These are phyloP conservation scores for Apodospora peruviana DNA, from an alignment of 495 filamentous ascomycete genomes.

Conservation along the genomic window DNA sequence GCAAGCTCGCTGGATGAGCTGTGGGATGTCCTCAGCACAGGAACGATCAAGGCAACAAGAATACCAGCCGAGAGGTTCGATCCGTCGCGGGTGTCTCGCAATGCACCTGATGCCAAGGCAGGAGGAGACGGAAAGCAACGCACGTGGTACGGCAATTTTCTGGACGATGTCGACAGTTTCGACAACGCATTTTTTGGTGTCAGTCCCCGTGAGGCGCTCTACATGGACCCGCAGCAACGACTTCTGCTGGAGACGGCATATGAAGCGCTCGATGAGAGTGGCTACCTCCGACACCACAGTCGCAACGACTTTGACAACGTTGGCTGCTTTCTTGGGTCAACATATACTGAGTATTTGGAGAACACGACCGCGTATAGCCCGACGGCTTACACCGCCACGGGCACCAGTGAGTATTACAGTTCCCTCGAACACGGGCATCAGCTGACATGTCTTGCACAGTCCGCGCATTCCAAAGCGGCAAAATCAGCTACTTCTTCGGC, in stretches of 20 bases:
- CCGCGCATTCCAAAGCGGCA: constrained; percentile 72
- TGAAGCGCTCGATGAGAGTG: constrained; percentile 46
- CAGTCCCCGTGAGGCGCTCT: constrained; percentile 38
- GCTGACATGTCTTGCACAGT: constrained; percentile 14
- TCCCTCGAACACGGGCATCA: too few relatives aligned
- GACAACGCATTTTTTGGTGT: constrained; percentile 52
- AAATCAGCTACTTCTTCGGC: constrained; percentile 76
- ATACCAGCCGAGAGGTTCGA: constrained; percentile 55
- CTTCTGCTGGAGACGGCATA: constrained; percentile 45
- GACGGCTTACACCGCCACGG: constrained; percentile 77
- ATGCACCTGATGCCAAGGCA: constrained; percentile 14
- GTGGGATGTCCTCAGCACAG: constrained; percentile 26
- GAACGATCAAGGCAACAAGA: background rate
- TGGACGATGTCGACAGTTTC: constrained; percentile 24
- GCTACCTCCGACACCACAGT: constrained; percentile 33
- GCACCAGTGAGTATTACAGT: too few relatives aligned
- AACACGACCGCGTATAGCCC: constrained; percentile 71
- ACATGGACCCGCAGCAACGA: constrained; percentile 50
- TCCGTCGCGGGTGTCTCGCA: constrained; percentile 7
- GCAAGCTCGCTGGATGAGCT: constrained; percentile 36
- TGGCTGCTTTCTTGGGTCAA: constrained; percentile 77
- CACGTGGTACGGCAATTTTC: constrained; percentile 26
- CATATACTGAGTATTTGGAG: constrained; percentile 75
- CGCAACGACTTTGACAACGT: constrained; percentile 29
- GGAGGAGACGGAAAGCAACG: too few relatives aligned